A percentile compares a stretch with the other conserved stretches of the same genome.
Evolutionary conservation across 2,329 filamentous ascomycete species (phyloP).

Genomic region (Monosporascus sp.): DNA sequence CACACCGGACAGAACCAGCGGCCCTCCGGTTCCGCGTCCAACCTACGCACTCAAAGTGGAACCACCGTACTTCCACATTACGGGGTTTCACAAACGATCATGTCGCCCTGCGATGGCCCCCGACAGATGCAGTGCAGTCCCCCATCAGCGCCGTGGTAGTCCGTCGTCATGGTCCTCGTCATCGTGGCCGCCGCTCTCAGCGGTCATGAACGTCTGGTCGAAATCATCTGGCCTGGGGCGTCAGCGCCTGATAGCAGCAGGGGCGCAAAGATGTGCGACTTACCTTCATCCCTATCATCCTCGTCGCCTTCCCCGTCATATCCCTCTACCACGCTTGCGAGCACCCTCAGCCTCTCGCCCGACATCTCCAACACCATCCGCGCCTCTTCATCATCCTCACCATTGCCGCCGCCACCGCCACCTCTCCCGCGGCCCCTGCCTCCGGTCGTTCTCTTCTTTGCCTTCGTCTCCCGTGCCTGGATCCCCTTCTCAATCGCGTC

Average conservation of each 20-base stretch:
- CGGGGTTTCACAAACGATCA: constrained; percentile 10
- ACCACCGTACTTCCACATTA: constrained; percentile 11
- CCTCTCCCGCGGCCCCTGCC: constrained; percentile 19
- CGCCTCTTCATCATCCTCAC: constrained; percentile 36
- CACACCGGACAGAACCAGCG: constrained; percentile 14
- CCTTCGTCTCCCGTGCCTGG: constrained; percentile 41
- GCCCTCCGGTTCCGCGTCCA: constrained; percentile 8
- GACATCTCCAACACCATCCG: constrained; percentile 39
- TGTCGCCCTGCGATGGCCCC: constrained; percentile 6
- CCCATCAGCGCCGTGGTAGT: not conserved
- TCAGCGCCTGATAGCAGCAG: not conserved
- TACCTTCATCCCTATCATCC: constrained; percentile 6
- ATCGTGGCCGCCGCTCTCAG: constrained; percentile 3
- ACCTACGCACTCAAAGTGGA: constrained; percentile 14
- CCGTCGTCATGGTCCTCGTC: constrained; percentile 1
- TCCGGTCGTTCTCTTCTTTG: constrained; percentile 31
- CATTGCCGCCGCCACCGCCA: constrained; percentile 10
- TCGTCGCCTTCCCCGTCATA: constrained; percentile 10
- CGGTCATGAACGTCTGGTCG: constrained; percentile 12
- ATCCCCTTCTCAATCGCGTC: constrained; percentile 41
- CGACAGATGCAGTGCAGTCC: constrained; percentile 6
- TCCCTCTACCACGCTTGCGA: constrained; percentile 31
- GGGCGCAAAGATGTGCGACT: not conserved
- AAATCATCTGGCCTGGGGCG: constrained; percentile 2
- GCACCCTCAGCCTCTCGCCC: constrained; percentile 33